Evolutionary conservation across 305 asterid species (phyloP).

Genomic region (Fraxinus ornus): DNA sequence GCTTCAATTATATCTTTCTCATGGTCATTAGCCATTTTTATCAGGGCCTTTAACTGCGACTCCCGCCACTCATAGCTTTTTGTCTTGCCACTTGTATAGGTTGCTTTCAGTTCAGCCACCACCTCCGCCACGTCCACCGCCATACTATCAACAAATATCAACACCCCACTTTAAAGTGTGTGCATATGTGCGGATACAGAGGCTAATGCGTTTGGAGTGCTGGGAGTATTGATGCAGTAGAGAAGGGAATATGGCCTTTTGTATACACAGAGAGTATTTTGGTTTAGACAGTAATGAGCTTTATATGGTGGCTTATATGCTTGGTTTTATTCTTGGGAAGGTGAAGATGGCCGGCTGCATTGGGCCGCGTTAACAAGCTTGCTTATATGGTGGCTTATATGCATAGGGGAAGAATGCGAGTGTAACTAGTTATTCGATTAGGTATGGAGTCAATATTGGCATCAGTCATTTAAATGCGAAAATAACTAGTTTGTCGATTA

Average conservation of each 20-base stretch:
- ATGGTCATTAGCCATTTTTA: constrained; percentile 46
- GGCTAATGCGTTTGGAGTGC: neutral
- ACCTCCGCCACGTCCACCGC: constrained; percentile 42
- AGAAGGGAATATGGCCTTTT: neutral
- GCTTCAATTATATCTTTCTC: constrained; percentile 64
- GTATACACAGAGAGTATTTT: neutral
- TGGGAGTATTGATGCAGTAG: neutral
- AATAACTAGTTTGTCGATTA: neutral
- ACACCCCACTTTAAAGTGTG: neutral
- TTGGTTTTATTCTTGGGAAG: neutral
- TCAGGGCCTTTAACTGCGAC: constrained; percentile 68
- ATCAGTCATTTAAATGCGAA: neutral
- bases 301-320: neutral
- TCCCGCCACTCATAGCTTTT: constrained; percentile 71
- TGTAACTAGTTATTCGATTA: neutral
- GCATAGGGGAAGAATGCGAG: neutral
- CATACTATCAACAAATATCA: constrained; percentile 22
- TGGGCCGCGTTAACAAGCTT: neutral
- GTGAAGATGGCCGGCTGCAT: neutral
- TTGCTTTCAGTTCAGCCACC: constrained; percentile 62
- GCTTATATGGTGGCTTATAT: too few species aligned
- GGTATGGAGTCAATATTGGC: neutral
- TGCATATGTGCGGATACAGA: neutral
- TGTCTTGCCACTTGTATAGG: constrained; percentile 57
- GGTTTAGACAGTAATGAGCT: neutral